Base-by-base conservation (phyloP, 2,329 filamentous ascomycete species). In the Ploettnerulaceae sp. region DNA sequence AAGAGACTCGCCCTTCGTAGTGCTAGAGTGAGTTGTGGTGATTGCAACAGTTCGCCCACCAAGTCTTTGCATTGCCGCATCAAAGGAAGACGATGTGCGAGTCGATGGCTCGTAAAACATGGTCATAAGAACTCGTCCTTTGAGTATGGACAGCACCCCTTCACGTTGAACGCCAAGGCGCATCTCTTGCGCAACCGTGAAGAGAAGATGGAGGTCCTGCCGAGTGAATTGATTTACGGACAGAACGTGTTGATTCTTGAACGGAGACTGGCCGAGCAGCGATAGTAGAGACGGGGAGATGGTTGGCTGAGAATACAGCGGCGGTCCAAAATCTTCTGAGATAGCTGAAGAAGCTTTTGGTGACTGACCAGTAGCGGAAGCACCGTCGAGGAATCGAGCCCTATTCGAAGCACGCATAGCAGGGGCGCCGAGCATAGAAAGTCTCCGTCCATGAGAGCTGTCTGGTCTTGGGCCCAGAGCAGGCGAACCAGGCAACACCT, bases 71-170 rank as follows among this genome's bases (percentile, higher is more conserved):
- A 98, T 98, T 32, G 93, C 93, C 47, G 91, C 87, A 64, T 98
- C 93, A 61, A 98, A 98, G 3, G 93, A 98, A 28, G 87, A 82
- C 9, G 91, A 96, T 4, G 93, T 98, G 45, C 93, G 81, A 2
- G 93, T 98, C 0, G 91, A 97, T 2, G 93, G 93, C 74, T 98
- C 93, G 68, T 90, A 98, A 77, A 98, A 98, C 72, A 98, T 81
- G 2, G 88, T 93, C 70, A 85, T 89, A 28, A 98, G 77, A 9
- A 98, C 80, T 35, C 86, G 82, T 21, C 90, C 89, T 60, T 86
- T 87, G 52, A 98, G 80, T 47, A 95, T 76, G 61, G 93, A 84
- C 40, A 98, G 75, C 22, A 93, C 86, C 49, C 93, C 93, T 61
- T 95, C 85, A 39, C 90, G 84, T 70, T 97, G 88, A 22, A 96